phyloP scores from a whole-genome alignment of 768 basidiomycete species.

The Leccinum variicolor region DNA sequence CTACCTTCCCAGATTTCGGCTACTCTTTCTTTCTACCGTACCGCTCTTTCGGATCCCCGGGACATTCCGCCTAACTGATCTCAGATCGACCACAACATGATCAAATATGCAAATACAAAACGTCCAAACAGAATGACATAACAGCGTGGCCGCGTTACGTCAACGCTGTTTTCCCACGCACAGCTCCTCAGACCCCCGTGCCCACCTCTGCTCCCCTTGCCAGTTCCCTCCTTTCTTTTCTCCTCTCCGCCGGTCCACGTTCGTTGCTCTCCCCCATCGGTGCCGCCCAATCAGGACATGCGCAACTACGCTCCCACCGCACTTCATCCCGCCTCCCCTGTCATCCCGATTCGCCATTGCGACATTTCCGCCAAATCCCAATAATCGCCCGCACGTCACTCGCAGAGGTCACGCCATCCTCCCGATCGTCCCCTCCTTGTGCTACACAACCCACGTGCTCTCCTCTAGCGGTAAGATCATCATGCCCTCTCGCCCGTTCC shows the following conservation, averaged over 20 bases:
- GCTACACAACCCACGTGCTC: background rate
- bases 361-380: background rate
- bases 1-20: constrained; percentile 36
- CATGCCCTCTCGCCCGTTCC: background rate
- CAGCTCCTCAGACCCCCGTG: constrained; percentile 18
- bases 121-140: constrained; percentile 26
- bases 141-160: constrained; percentile 33
- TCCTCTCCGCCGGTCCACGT: constrained; percentile 13
- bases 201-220: background rate
- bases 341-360: background rate
- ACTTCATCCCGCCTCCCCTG: background rate
- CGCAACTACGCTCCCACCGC: constrained; percentile 17
- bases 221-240: background rate
- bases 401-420: background rate
- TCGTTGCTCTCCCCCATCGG: background rate
- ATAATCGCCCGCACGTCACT: background rate
- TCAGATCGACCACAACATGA: constrained; percentile 21
- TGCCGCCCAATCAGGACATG: constrained; percentile 5
- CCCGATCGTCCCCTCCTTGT: background rate
- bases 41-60: constrained; percentile 31
- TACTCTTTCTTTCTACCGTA: constrained; percentile 36
- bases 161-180: constrained; percentile 30
- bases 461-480: background rate
- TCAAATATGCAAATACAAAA: constrained; percentile 10
- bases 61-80: constrained; percentile 31